These are phyloP conservation scores for Aspergillus versicolor DNA, from an alignment of 2,329 filamentous ascomycete species.

Conservation along the genomic window DNA sequence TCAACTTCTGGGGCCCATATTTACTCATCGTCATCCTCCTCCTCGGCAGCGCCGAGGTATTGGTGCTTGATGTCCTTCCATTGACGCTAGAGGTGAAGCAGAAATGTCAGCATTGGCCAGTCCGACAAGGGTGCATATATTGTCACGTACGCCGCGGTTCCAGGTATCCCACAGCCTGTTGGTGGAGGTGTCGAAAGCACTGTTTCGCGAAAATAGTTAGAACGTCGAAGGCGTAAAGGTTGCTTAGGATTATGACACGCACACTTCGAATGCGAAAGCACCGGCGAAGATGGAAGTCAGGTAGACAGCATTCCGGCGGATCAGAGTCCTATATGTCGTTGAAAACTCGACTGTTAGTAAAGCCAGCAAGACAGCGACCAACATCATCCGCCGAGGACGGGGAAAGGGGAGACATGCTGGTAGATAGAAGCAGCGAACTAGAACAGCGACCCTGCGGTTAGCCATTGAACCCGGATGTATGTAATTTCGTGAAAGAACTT, in stretches of 20 bases:
- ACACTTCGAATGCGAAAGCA: slow-evolving; percentile 95
- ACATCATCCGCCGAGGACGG: slow-evolving; percentile 11
- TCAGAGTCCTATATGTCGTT: slow-evolving; percentile 62
- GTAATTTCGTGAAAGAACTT: slow-evolving; percentile 30
- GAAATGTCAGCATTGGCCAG: slow-evolving; percentile 13
- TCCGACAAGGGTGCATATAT: background rate
- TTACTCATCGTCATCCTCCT: slow-evolving; percentile 55
- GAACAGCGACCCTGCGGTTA: slow-evolving; percentile 27
- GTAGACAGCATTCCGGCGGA: slow-evolving; percentile 87
- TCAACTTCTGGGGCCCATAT: slow-evolving; percentile 18
- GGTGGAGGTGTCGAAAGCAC: slow-evolving; percentile 77
- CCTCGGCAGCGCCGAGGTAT: slow-evolving; percentile 71
- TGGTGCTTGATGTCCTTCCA: slow-evolving; percentile 98
- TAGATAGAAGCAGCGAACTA: slow-evolving; percentile 58
- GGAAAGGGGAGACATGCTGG: slow-evolving; percentile 52
- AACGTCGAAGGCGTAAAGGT: background rate
- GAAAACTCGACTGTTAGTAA: slow-evolving; percentile 19
- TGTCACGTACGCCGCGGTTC: slow-evolving; percentile 80
- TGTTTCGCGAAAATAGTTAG: slow-evolving; percentile 44
- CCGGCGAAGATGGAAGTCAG: slow-evolving; percentile 79
- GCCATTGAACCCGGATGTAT: slow-evolving; percentile 36
- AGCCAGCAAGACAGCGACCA: background rate
- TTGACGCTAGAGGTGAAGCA: slow-evolving; percentile 69
- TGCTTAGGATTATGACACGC: slow-evolving; percentile 42
- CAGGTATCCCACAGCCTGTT: slow-evolving; percentile 86